phyloP scores from a whole-genome alignment of 1,284 basidiomycete genomes.

The Nidula niveotomentosa region DNA sequence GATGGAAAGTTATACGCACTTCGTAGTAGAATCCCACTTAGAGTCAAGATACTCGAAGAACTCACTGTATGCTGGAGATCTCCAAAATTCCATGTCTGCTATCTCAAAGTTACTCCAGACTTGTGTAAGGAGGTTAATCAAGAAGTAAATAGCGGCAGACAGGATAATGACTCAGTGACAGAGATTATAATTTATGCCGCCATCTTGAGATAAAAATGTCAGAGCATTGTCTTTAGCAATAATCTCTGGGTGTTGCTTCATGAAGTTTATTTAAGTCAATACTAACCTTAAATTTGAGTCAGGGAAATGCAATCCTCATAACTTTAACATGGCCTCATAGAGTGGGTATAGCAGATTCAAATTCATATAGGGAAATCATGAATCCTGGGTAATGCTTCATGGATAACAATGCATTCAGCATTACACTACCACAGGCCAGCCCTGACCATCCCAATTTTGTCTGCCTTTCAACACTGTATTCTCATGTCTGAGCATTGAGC shows the following conservation, averaged over 20 bases:
- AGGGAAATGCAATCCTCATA: constrained; percentile 6
- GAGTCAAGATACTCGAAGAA: background rate
- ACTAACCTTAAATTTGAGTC: background rate
- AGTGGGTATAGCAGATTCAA: constrained; percentile 69
- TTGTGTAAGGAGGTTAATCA: constrained; percentile 14
- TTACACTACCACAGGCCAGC: too few relatives aligned
- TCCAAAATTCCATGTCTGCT: background rate
- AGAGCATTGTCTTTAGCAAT: constrained; percentile 68
- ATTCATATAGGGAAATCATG: constrained; percentile 79
- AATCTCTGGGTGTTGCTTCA: constrained; percentile 57
- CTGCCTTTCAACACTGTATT: too few relatives aligned
- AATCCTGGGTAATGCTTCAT: constrained; percentile 35
- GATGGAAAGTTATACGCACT: background rate
- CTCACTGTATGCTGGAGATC: background rate
- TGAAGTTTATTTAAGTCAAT: constrained; percentile 51
- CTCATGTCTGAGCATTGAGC: too few relatives aligned
- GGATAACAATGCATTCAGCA: too few relatives aligned
- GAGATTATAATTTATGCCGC: constrained; percentile 64
- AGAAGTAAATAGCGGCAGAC: background rate
- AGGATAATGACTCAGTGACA: constrained; percentile 57
- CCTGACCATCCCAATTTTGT: too few relatives aligned
- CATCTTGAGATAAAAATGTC: constrained; percentile 66
- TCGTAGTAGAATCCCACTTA: background rate
- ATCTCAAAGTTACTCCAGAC: constrained; percentile 78
- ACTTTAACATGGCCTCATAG: constrained; percentile 70